Percentiles rank a stretch among this genome's conserved stretches.
Evolutionary conservation across 169 alveolate genomes (phyloP).

Genomic region (Plasmodium malariae): DNA sequence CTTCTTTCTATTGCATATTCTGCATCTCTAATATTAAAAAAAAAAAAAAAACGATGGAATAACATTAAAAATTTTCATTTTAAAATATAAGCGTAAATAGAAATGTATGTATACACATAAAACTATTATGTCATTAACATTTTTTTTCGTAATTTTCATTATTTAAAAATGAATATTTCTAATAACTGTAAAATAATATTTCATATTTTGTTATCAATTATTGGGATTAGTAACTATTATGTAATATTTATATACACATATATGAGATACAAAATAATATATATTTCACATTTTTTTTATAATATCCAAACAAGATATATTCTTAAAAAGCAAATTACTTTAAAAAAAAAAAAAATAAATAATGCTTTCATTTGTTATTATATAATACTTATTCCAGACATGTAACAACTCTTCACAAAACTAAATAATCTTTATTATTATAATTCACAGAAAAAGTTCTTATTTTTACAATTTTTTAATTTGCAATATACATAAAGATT

Average conservation of each 20-base stretch:
- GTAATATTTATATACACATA: constrained; percentile 12
- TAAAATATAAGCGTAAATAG: constrained; percentile 18
- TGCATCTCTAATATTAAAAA: constrained; percentile 78
- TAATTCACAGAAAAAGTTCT: constrained; percentile 13
- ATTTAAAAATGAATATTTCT: constrained; percentile 13
- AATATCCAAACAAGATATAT: constrained; percentile 12
- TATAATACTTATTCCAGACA: constrained; percentile 12
- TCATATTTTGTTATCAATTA: constrained; percentile 24
- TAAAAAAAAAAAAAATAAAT: constrained; percentile 14
- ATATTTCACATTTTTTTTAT: constrained; percentile 14
- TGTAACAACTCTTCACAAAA: neutral
- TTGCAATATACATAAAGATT: constrained; percentile 10
- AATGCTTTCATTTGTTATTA: constrained; percentile 17
- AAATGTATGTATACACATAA: constrained; percentile 16
- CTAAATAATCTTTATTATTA: constrained; percentile 15
- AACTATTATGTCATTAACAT: constrained; percentile 9
- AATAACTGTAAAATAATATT: constrained; percentile 8
- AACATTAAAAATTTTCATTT: constrained; percentile 6
- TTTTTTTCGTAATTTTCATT: neutral
- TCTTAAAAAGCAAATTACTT: constrained; percentile 3
- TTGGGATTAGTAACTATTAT: constrained; percentile 20
- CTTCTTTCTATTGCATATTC: constrained; percentile 85
- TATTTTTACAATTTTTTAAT: constrained; percentile 2
- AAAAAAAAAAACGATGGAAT: constrained; percentile 3
- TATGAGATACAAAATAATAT: neutral